Evolutionary conservation across 1,284 basidiomycete species (phyloP).

Genomic region (Apiotrichum brassicae): DNA sequence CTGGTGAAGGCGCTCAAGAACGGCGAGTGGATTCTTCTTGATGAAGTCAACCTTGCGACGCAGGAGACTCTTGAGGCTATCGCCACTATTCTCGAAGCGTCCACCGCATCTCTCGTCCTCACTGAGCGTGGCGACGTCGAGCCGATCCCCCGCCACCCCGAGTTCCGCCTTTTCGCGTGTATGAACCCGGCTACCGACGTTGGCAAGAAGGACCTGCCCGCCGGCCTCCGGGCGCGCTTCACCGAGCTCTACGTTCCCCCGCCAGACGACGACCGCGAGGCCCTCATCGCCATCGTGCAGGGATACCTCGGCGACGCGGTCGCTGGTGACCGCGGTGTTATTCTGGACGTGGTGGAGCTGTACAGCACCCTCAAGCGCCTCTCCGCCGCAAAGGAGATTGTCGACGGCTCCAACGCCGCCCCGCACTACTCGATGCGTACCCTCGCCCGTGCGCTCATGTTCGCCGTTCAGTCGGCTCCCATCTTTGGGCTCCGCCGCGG

Average conservation of each 20-base stretch:
- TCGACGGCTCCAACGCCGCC: constrained; percentile 89
- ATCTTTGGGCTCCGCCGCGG: constrained; percentile 77
- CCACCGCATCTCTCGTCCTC: constrained; percentile 80
- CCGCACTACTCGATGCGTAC: constrained; percentile 99
- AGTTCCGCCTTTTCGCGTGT: constrained; percentile 95
- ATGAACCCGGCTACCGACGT: constrained; percentile 99
- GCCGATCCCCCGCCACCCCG: constrained; percentile 81
- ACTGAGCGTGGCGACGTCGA: constrained; percentile 92
- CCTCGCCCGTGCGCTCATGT: constrained; percentile 82
- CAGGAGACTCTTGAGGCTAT: constrained; percentile 93
- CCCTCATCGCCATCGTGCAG: constrained; percentile 75
- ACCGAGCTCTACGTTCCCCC: constrained; percentile 93
- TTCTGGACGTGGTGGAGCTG: constrained; percentile 88
- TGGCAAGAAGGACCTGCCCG: constrained; percentile 93
- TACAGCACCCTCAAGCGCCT: constrained; percentile 79
- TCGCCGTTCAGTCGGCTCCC: constrained; percentile 74
- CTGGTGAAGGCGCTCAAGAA: constrained; percentile 82
- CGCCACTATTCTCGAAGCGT: constrained; percentile 75
- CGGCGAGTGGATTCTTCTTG: constrained; percentile 93
- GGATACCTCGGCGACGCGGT: constrained; percentile 85
- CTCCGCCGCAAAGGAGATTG: constrained; percentile 71
- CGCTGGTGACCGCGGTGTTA: constrained; percentile 76
- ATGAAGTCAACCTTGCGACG: constrained; percentile 93
- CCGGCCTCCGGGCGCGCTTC: constrained; percentile 83
- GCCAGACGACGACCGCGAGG: constrained; percentile 87